Evolutionary conservation across 2,329 filamentous ascomycete genomes (phyloP), one percentile per base, ranked within the genome.

Genomic region (Botrytis pseudocinerea): DNA sequence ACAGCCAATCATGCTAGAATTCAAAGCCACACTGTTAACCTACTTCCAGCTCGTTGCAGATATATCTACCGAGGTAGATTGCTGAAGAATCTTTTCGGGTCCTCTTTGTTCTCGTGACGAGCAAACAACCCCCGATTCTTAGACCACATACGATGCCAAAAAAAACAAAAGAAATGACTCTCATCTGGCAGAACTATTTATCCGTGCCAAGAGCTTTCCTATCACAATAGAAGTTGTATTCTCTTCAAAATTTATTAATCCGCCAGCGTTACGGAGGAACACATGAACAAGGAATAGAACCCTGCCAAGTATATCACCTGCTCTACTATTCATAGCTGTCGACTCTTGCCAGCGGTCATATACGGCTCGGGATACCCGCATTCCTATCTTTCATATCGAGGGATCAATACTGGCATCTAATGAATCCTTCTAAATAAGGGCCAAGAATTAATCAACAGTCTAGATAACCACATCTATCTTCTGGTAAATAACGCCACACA

Each of bases 301-400:
- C 18, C n/a, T 44, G 35, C 48, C 25, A 42, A 42, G 48, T 22
- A 57, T 28, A 69, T 57, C 65, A 57, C 25, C 46, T 57, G 35
- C 48, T 57, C 32, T 32, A 22, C 14, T 42, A 16, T 32, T 42
- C 48, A 42, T 25, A 35, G 35, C 25, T 54, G 22, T 54, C 35
- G 35, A 42, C 12, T 68, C n/a, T 69, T 42, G 32, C 18, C n/a
- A 57, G 25, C 54, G 35, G 42, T 42, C 7, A 32, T 10, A 32
- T 57, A 42, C 65, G 65, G 65, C 9, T 68, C 65, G 65, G 48
- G n/a, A 25, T 57, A 69, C 32, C 48, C 65, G 65, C 48, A 16
- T 69, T 57, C 65, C 65, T 57, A 42, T 57, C 65, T 68, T 16
- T 57, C 25, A 18, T 40, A 28, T 57, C 20, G 2, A 57, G 6